Evolutionary conservation across 2,329 filamentous ascomycete genomes (phyloP).

Genomic region (Fonsecaea nubica): DNA sequence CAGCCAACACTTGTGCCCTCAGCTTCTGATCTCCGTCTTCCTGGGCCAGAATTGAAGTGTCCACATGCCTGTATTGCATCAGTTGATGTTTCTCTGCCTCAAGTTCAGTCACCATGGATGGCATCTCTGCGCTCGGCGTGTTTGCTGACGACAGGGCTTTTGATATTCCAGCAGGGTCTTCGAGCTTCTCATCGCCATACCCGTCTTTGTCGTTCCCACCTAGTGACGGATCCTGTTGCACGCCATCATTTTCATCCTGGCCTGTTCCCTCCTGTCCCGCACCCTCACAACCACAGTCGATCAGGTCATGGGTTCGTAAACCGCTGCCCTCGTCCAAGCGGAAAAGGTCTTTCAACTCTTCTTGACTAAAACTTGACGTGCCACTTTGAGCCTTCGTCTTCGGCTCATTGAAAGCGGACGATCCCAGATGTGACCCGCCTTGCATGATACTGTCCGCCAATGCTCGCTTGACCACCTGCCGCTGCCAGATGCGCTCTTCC

Average conservation of each 20-base stretch:
- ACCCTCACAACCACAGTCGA: constrained; percentile 68
- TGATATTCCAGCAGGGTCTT: neutral
- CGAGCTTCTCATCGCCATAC: constrained; percentile 18
- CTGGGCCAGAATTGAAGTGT: constrained; percentile 45
- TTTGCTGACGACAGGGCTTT: neutral
- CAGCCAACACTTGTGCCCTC: constrained; percentile 12
- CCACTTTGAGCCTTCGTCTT: constrained; percentile 56
- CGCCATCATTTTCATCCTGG: neutral
- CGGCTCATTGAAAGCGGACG: constrained; percentile 12
- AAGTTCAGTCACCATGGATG: constrained; percentile 25
- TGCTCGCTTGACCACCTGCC: constrained; percentile 73
- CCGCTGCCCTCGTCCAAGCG: constrained; percentile 65
- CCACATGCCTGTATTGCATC: constrained; percentile 53
- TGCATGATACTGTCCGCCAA: constrained; percentile 75
- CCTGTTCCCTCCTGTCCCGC: constrained; percentile 48
- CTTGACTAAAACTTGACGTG: constrained; percentile 66
- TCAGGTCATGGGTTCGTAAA: constrained; percentile 72
- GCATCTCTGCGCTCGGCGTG: neutral
- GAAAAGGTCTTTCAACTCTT: constrained; percentile 72
- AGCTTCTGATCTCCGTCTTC: constrained; percentile 12
- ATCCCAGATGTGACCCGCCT: constrained; percentile 39
- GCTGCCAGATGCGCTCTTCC: constrained; percentile 77
- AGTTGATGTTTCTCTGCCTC: constrained; percentile 52
- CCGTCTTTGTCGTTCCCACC: neutral
- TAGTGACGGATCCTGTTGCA: constrained; percentile 5